Base-by-base conservation (phyloP, 371 early-diverging fungal genomes). In the Enteropsectra breve region DNA sequence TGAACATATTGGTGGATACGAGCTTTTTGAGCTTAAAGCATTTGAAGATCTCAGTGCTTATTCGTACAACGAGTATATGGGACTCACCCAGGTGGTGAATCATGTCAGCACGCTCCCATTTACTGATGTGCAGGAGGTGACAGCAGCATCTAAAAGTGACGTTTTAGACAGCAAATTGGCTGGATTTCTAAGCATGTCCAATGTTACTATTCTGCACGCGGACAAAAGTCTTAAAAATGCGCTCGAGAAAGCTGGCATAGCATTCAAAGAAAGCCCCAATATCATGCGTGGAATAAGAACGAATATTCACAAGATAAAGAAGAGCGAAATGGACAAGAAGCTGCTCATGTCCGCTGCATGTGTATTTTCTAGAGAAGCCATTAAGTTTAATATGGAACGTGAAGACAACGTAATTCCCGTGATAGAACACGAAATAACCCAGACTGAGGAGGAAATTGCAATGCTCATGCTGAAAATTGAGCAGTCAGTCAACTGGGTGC, bases 321-420 rank as follows among this genome's bases (percentile, higher is more conserved):
- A 56, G 40, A n/a, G 40, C 45, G 50, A 48, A 23, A 88, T 88
- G 56, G 40, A 59, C 26, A 86, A 86, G 72, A 86, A 86, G 76
- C 90, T 91, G 50, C 91, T 90, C 81, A 85, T 94, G 15, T 94
- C 92, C 82, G 83, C 93, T 59, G 93, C 95, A 72, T 94, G 94
- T 84, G 85, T 86, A 48, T 93, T 92, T 83, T 92, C 94, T 63
- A 85, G 94, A 66, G 71, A 80, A 3, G 84, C 81, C 63, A 91
- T 94, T 76, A 91, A 92, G 87, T 94, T 90, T 86, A 92, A 93
- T 83, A 87, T 87, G 61, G 87, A 87, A 84, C 83, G 88, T 32
- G 68, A 66, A 1, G 93, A 92, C 81, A 89, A 88, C 83, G 88
- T 90, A 88, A 87, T 90, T 69, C 89, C 89, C 63, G 89, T 89